Evolutionary conservation across 2,329 filamentous ascomycete genomes (phyloP).

Genomic region (Chaetomiaceae sp.): DNA sequence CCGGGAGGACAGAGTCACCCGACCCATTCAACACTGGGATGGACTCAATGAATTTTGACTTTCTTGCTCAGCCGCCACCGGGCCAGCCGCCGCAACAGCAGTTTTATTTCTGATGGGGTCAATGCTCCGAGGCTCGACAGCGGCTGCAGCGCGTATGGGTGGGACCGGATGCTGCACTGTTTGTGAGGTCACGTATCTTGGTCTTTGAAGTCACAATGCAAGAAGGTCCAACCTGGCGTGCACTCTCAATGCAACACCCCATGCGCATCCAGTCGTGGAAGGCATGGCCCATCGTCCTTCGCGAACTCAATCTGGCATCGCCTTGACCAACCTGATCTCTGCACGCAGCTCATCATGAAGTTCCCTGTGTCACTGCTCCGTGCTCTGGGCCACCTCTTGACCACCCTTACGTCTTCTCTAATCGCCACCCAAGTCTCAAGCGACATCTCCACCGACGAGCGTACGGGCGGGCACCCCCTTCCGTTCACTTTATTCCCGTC

Average conservation of each 20-base stretch:
- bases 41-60: conserved; percentile 55
- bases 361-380: background rate
- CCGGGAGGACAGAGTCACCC: conserved; percentile 43
- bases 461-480: no score
- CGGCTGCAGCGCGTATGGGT: no score
- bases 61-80: conserved; percentile 52
- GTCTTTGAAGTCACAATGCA: no score
- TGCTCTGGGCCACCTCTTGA: background rate
- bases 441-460: background rate
- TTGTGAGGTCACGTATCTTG: no score
- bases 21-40: conserved; percentile 52
- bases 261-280: background rate
- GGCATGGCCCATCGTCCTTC: background rate
- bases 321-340: background rate
- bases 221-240: background rate
- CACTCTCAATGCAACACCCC: background rate
- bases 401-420: background rate
- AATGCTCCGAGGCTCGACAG: background rate
- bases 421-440: background rate
- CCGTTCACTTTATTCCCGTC: background rate
- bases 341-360: background rate
- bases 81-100: conserved; percentile 50
- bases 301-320: background rate
- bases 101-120: conserved; percentile 48
- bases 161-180: no score